Conservation (phyloP, 768 basidiomycete genomes). For the Podaxis sp. region DNA sequence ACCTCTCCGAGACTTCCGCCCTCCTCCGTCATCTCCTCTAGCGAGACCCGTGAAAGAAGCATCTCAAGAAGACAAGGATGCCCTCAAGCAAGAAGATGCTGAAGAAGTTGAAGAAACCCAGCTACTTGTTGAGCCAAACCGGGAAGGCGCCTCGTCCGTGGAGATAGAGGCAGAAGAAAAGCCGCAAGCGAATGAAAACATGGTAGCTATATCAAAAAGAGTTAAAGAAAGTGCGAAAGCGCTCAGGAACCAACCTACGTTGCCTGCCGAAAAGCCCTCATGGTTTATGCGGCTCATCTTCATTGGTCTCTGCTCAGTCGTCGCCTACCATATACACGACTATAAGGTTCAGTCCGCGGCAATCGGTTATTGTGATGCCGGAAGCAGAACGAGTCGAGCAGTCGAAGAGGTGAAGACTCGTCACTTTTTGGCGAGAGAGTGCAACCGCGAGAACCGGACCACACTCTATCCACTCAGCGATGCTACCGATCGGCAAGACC, state of each 20-base stretch:
- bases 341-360: constrained; percentile 69
- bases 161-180: constrained; percentile 13
- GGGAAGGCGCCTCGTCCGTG: constrained; percentile 11
- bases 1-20: constrained; percentile 2
- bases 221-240: constrained; percentile 34
- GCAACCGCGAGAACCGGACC: constrained; percentile 57
- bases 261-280: constrained; percentile 15
- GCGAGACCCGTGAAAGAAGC: constrained; percentile 7
- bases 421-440: constrained; percentile 49
- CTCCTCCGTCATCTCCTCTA: constrained; percentile 2
- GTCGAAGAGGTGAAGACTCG: constrained; percentile 49
- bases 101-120: constrained; percentile 13
- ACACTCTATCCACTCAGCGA: constrained; percentile 35
- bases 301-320: constrained; percentile 33
- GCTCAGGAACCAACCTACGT: constrained; percentile 11
- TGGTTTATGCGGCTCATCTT: constrained; percentile 43
- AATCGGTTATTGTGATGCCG: constrained; percentile 78
- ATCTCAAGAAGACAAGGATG: constrained; percentile 14
- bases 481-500: constrained; percentile 29
- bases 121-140: constrained; percentile 6
- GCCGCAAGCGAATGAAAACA: constrained; percentile 7
- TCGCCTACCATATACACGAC: constrained; percentile 35
- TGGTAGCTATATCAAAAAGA: constrained; percentile 33
- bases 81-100: constrained; percentile 15
- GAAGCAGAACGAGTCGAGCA: constrained; percentile 55